A percentile compares a stretch with the other conserved stretches of the same genome.
phyloP scores from a whole-genome alignment of 2,329 filamentous ascomycete species.

The Thelonectria rubi region DNA sequence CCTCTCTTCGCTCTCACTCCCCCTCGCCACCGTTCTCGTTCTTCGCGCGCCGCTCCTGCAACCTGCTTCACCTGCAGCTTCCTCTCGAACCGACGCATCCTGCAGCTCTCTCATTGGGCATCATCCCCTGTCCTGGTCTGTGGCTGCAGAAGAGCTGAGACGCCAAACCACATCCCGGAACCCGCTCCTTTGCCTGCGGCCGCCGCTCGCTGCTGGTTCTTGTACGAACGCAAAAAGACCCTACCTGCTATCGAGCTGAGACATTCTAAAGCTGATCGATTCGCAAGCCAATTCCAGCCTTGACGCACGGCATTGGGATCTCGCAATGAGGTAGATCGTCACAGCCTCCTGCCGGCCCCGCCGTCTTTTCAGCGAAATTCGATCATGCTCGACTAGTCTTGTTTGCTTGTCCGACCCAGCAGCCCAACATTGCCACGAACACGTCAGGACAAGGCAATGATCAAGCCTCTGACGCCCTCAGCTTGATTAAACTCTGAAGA shows the following conservation, averaged over 20 bases:
- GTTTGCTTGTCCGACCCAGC: neutral
- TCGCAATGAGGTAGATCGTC: neutral
- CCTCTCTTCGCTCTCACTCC: neutral
- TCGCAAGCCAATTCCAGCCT: neutral
- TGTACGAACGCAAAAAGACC: slow-evolving; percentile 3
- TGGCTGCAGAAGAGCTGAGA: slow-evolving; percentile 23
- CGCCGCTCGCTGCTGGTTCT: slow-evolving; percentile 3
- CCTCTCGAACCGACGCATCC: slow-evolving; percentile 3
- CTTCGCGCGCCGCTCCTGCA: slow-evolving; percentile 3
- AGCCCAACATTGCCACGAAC: neutral
- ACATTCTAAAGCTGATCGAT: neutral
- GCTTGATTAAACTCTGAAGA: too few species aligned
- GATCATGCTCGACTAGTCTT: neutral
- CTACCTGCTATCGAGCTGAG: neutral
- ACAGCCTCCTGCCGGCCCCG: neutral
- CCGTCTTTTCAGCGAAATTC: neutral
- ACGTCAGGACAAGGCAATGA: neutral
- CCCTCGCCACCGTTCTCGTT: neutral
- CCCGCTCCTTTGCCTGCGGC: slow-evolving; percentile 9
- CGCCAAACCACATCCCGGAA: slow-evolving; percentile 4
- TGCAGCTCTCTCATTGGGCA: slow-evolving; percentile 6
- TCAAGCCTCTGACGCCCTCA: too few species aligned
- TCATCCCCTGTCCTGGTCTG: slow-evolving; percentile 13
- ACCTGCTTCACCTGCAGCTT: slow-evolving; percentile 5
- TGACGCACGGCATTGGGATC: neutral